Percentiles rank a stretch among this genome's conserved stretches.
phyloP scores from a whole-genome alignment of 2,329 filamentous ascomycete species.

The Colletotrichum sp. region DNA sequence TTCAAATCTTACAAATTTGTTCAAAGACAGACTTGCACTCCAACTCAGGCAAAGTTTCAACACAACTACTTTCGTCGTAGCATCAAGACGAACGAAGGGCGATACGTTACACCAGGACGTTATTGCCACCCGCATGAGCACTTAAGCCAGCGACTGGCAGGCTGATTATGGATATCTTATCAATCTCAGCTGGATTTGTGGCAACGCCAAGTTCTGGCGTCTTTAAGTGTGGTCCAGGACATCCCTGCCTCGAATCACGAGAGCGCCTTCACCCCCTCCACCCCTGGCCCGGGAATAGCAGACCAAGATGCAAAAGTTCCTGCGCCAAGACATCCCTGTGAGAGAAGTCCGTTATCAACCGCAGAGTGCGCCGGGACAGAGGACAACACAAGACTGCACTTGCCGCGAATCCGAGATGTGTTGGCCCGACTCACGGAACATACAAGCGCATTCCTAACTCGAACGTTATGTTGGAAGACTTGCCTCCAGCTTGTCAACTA shows the following conservation, averaged over 20 bases:
- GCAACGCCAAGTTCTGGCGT: not conserved
- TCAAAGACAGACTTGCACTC: not conserved
- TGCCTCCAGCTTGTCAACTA: not conserved
- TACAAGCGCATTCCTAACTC: accelerated
- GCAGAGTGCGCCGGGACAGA: not conserved
- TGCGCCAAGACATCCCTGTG: not conserved
- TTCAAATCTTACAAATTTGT: not conserved
- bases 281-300: not conserved
- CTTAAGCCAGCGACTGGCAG: not conserved
- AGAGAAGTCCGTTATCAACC: not conserved
- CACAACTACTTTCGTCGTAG: accelerated
- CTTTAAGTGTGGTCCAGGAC: not conserved
- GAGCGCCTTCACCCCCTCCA: not conserved
- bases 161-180: not conserved
- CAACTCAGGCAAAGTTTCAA: accelerated
- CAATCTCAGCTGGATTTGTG: not conserved
- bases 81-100: accelerated
- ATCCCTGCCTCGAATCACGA: not conserved
- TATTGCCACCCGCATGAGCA: not conserved
- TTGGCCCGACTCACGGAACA: not conserved
- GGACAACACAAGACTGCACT: accelerated
- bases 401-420: not conserved
- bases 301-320: not conserved
- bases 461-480: accelerated
- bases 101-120: accelerated